phyloP scores from a whole-genome alignment of 805 yeast genomes.

The Cyberlindnera euphorbiiphila region DNA sequence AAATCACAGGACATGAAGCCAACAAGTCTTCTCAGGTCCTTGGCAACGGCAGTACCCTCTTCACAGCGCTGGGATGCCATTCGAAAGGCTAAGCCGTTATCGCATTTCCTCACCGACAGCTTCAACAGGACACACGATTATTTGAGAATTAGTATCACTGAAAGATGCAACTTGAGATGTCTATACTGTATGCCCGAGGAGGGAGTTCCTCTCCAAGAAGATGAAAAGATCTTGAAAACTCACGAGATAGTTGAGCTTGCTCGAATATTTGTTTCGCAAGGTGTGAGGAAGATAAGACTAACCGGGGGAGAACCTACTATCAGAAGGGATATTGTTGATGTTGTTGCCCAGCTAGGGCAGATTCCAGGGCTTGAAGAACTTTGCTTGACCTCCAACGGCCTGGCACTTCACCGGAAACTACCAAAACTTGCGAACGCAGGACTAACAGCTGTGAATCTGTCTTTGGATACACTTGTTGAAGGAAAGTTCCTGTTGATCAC shows the following conservation, averaged over 20 bases:
- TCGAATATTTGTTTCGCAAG: constrained; percentile 40
- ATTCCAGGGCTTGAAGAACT: constrained; percentile 43
- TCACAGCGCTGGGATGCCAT: constrained; percentile 13
- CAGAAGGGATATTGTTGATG: constrained; percentile 43
- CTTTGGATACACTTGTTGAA: constrained; percentile 47
- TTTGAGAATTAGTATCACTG: constrained; percentile 47
- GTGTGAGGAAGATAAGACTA: constrained; percentile 47
- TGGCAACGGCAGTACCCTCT: not conserved
- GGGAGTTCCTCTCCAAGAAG: constrained; percentile 46
- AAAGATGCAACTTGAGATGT: constrained; percentile 45
- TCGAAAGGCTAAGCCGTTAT: constrained; percentile 30
- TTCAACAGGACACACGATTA: constrained; percentile 45
- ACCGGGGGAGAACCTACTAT: constrained; percentile 60
- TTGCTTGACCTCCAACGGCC: constrained; percentile 50
- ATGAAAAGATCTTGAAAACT: constrained; percentile 36
- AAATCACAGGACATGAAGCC: not conserved
- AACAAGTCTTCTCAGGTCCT: too few species aligned
- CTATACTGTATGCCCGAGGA: constrained; percentile 56
- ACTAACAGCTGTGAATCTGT: constrained; percentile 43
- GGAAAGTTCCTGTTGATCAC: constrained; percentile 49
- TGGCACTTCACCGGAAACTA: constrained; percentile 45
- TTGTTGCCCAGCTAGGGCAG: constrained; percentile 36
- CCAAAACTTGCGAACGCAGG: constrained; percentile 40
- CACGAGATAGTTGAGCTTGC: constrained; percentile 44
- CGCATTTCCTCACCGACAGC: constrained; percentile 42